Conservation (phyloP, 73 alveolate species). For the Blepharisma stoltei region DNA sequence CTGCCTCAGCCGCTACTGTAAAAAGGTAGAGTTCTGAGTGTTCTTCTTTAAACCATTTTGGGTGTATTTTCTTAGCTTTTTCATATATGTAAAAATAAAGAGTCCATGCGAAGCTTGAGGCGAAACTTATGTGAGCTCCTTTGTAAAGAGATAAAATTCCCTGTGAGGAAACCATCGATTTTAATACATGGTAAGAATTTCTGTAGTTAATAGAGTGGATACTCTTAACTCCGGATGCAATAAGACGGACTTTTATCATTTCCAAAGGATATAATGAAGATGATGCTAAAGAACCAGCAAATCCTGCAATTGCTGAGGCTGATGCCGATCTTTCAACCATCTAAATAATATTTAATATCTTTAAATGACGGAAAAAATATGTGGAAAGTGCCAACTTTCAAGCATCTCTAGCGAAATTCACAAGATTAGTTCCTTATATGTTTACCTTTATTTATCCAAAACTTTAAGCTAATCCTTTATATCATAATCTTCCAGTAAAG, state of each 20-base stretch:
- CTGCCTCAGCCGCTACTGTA: constrained; percentile 28
- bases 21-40: neutral
- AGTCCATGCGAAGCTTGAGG: neutral
- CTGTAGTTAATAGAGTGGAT: neutral
- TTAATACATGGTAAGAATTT: neutral
- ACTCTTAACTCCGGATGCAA: constrained; percentile 2
- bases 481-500: too few species aligned
- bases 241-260: neutral
- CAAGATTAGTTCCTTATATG: too few species aligned
- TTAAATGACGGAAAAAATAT: too few species aligned
- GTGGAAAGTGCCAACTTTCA: too few species aligned
- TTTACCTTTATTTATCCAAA: too few species aligned
- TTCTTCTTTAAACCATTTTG: neutral
- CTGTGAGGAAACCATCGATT: neutral
- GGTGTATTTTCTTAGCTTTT: neutral
- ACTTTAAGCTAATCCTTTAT: too few species aligned
- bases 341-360: neutral
- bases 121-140: constrained; percentile 14
- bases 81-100: constrained; percentile 23
- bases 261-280: constrained; percentile 10
- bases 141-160: constrained; percentile 10
- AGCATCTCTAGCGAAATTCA: too few species aligned
- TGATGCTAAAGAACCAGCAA: neutral
- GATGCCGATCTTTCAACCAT: constrained; percentile 2
- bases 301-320: constrained; percentile 25